Evolutionary conservation across 1,139 yeast genomes (phyloP).

Genomic region (Geotrichum citri-aurantii): DNA sequence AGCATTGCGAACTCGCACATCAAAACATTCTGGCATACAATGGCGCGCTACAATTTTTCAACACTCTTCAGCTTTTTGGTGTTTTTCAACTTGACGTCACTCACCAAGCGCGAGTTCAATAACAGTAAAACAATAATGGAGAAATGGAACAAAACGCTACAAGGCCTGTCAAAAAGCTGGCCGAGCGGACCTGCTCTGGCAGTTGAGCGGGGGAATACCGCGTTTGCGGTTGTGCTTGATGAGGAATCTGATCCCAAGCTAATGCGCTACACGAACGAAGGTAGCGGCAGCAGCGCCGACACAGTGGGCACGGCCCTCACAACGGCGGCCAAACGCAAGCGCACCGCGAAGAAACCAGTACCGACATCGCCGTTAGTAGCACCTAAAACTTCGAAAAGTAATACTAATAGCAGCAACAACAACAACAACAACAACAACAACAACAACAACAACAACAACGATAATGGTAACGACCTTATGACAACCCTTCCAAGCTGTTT

Average conservation of each 20-base stretch:
- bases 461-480: not conserved
- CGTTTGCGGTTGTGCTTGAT: conserved; percentile 30
- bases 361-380: not conserved
- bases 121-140: conserved; percentile 30
- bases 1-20: conserved; percentile 36
- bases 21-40: conserved; percentile 36
- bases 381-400: not conserved
- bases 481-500: not conserved
- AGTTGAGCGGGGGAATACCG: conserved; percentile 32
- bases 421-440: not conserved
- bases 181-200: conserved; percentile 38
- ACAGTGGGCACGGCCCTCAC: not conserved
- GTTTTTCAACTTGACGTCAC: conserved; percentile 32
- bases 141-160: conserved; percentile 32
- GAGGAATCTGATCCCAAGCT: not conserved
- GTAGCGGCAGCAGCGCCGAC: not conserved
- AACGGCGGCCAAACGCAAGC: not conserved
- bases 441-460: not conserved
- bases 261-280: not conserved
- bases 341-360: not conserved
- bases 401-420: not conserved
- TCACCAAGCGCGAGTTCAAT: conserved; percentile 28
- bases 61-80: conserved; percentile 35
- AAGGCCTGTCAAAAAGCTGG: conserved; percentile 32
- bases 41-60: conserved; percentile 32